Evolutionary conservation across 2,329 filamentous ascomycete genomes (phyloP).

Genomic region (Cladosporium sp.): DNA sequence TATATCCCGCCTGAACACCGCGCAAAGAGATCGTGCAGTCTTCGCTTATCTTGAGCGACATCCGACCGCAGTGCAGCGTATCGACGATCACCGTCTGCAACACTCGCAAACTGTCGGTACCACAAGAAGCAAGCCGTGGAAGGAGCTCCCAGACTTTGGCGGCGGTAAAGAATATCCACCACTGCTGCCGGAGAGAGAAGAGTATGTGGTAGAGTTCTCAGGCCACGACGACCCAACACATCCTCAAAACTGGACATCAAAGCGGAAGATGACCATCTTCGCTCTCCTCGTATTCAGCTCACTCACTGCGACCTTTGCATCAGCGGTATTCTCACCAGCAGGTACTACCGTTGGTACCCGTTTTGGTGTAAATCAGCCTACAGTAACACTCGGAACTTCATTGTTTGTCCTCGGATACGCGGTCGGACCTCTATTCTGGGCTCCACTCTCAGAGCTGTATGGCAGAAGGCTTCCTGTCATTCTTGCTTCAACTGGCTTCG

Average conservation of each 20-base stretch:
- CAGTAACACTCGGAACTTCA: conserved; percentile 39
- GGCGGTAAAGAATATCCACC: conserved; percentile 75
- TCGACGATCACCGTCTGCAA: conserved; percentile 69
- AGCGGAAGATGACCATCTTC: conserved; percentile 69
- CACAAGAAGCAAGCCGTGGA: conserved; percentile 33
- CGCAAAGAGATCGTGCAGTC: conserved; percentile 45
- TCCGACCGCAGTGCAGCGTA: conserved; percentile 68
- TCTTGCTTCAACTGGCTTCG: conserved; percentile 36
- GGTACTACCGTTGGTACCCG: conserved; percentile 44
- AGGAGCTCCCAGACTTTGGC: conserved; percentile 68
- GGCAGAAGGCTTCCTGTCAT: conserved; percentile 38
- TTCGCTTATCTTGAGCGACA: conserved; percentile 60
- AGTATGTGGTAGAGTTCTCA: conserved; percentile 81
- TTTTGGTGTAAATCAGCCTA: conserved; percentile 43
- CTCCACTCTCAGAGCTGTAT: conserved; percentile 49
- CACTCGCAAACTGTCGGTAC: conserved; percentile 70
- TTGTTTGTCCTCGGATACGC: conserved; percentile 45
- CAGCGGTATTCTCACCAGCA: conserved; percentile 43
- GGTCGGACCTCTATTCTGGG: conserved; percentile 45
- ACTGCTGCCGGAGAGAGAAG: conserved; percentile 66
- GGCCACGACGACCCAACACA: conserved; percentile 76
- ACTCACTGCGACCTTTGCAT: conserved; percentile 65
- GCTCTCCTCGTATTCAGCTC: conserved; percentile 72
- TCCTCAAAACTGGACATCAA: conserved; percentile 81
- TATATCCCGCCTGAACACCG: conserved; percentile 23